A percentile compares a stretch with the other conserved stretches of the same genome.
Conservation (phyloP, 352 stramenopile species). For the Pythium phragmitis region DNA sequence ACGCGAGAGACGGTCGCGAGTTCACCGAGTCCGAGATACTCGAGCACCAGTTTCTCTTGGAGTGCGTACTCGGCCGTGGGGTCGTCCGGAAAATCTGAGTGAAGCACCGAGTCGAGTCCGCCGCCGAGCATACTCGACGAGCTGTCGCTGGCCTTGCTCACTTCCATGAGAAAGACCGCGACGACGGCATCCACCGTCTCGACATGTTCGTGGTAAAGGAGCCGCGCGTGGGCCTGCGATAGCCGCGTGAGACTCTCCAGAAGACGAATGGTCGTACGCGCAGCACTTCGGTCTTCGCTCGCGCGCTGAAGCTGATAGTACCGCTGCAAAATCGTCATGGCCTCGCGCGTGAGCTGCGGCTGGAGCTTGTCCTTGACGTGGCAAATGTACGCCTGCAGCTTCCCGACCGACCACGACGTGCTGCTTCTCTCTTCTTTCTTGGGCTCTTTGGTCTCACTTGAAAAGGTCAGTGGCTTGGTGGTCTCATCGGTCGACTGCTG, state of each 20-base stretch:
- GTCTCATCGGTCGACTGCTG: conserved; percentile 65
- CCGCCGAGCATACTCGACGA: conserved; percentile 53
- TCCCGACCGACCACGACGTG: conserved; percentile 82
- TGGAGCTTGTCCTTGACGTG: conserved; percentile 89
- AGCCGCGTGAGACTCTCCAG: conserved; percentile 94
- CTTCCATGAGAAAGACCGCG: conserved; percentile 77
- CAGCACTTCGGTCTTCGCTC: conserved; percentile 57
- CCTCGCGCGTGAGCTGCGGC: conserved; percentile 74
- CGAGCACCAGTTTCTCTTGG: conserved; percentile 71
- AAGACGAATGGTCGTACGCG: conserved; percentile 92
- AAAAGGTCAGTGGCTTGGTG: conserved; percentile 13
- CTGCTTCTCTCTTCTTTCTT: conserved; percentile 11
- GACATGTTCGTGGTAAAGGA: conserved; percentile 75
- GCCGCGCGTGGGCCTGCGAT: conserved; percentile 88
- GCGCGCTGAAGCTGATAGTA: conserved; percentile 89
- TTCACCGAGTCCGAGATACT: conserved; percentile 59
- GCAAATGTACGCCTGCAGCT: conserved; percentile 92
- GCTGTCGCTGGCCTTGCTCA: conserved; percentile 68
- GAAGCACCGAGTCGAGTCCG: conserved; percentile 60
- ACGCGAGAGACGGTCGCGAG: conserved; percentile 35
- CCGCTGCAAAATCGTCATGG: conserved; percentile 85
- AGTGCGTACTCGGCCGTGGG: conserved; percentile 59
- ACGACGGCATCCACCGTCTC: conserved; percentile 74
- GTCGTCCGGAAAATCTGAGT: conserved; percentile 66
- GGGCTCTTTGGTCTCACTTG: conserved; percentile 15